A percentile compares a stretch with the other conserved stretches of the same genome.
These are phyloP conservation scores for Puccinellia tenuiflora DNA, from an alignment of 176 grass and related monocot species.

Conservation along the genomic window DNA sequence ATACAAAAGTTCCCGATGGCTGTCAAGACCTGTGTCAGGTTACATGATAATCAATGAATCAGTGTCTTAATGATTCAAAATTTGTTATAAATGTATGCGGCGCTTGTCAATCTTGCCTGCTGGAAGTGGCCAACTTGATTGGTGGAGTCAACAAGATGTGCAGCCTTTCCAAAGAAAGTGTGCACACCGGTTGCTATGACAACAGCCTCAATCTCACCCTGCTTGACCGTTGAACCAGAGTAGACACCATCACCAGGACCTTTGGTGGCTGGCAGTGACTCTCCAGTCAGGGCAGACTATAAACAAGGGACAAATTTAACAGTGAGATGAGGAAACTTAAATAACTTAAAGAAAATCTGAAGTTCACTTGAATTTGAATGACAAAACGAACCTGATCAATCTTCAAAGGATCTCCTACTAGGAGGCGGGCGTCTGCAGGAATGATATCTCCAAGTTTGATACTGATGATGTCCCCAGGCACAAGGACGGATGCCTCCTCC, in stretches of 20 bases:
- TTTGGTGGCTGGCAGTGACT: conserved; percentile 49
- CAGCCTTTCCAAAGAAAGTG: conserved; percentile 65
- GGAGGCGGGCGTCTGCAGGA: conserved; percentile 56
- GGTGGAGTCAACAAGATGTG: conserved; percentile 54
- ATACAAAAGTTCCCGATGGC: conserved; percentile 57
- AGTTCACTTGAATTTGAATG: background rate
- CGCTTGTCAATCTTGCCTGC: conserved; percentile 24
- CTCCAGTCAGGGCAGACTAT: conserved; percentile 51
- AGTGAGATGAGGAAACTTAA: background rate
- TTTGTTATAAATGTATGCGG: background rate
- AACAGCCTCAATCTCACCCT: conserved; percentile 55
- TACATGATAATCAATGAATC: background rate
- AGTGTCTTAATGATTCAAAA: background rate
- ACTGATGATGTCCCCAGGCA: conserved; percentile 56
- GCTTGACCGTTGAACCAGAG: conserved; percentile 54
- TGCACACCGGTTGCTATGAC: conserved; percentile 59
- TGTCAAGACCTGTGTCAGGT: conserved; percentile 36
- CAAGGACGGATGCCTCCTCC: conserved; percentile 30
- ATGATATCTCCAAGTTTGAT: conserved; percentile 63
- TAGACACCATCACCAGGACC: conserved; percentile 42
- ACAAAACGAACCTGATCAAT: conserved; percentile 52
- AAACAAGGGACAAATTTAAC: background rate
- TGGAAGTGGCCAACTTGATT: conserved; percentile 62
- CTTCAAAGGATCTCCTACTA: conserved; percentile 53
- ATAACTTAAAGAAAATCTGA: background rate